Evolutionary conservation across 106 monocot genomes (phyloP).

Genomic region (Dactylorhiza incarnata): DNA sequence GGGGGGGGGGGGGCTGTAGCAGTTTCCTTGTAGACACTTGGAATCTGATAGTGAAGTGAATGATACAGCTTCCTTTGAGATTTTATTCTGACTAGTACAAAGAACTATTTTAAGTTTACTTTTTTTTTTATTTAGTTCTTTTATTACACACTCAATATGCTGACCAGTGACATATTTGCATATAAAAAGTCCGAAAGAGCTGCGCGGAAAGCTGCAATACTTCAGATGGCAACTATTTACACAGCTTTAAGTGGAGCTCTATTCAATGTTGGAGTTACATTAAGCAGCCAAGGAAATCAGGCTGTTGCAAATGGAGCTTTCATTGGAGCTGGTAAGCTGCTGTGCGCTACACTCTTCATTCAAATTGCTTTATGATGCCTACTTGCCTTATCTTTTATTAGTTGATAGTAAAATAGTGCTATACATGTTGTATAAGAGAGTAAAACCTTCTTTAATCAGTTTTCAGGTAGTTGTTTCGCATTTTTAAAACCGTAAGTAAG

Average conservation of each 20-base stretch:
- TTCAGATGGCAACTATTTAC: slow-evolving; percentile 93
- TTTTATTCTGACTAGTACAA: background rate
- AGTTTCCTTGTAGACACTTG: too few species aligned
- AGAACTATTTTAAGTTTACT: background rate
- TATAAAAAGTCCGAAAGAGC: slow-evolving; percentile 84
- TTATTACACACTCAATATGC: background rate
- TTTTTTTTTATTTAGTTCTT: background rate
- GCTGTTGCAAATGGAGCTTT: slow-evolving; percentile 72
- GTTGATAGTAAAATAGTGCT: background rate
- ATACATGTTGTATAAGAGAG: background rate
- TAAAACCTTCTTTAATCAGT: background rate
- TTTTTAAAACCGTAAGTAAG: too few species aligned
- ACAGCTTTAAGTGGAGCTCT: slow-evolving; percentile 75
- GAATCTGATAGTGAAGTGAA: background rate
- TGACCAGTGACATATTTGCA: background rate
- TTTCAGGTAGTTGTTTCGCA: too few species aligned
- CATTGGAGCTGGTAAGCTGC: slow-evolving; percentile 67
- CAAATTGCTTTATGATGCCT: background rate
- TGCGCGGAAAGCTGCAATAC: slow-evolving; percentile 70
- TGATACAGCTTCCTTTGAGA: background rate
- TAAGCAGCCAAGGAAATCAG: slow-evolving; percentile 65
- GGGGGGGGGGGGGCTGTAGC: too few species aligned
- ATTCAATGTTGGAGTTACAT: slow-evolving; percentile 70
- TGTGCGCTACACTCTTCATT: background rate
- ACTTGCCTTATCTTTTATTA: background rate